Evolutionary conservation across 805 yeast species (phyloP), one percentile per base, ranked within the genome.

Genomic region (Wilhelminamyces savonicus): DNA sequence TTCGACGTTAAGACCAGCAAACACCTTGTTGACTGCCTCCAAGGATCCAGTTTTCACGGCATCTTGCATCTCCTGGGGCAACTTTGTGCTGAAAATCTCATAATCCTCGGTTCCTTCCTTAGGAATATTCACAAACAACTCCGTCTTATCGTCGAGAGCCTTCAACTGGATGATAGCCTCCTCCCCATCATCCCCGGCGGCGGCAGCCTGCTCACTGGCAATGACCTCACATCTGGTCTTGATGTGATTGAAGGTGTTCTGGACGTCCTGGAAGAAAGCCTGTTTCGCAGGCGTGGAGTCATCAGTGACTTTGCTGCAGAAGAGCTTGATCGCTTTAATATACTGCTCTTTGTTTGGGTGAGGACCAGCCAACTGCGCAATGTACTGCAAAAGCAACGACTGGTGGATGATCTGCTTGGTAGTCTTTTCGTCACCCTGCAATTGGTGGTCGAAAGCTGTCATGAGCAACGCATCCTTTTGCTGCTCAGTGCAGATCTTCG

Each of bases 381-480:
- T 59, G 52, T 85, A 90, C 48, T 85, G 94, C 37, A 90, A 52
- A 19, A 90, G 57, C 44, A 84, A 71, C 2, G 95, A 79, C 46
- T 85, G 92, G 52, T 76, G 81, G 26, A 90, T 78, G n/a, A 77
- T 73, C 36, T 75, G 80, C 36, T 68, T 70, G 7, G 95, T 76
- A 5, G 54, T 51, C 5, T 41, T 37, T 0, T 69, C 47, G 27
- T 85, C 69, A 13, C 77, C 81, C 10, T 70, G 75, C 37, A 90
- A 66, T 52, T 86, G 85, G 32, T 67, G 64, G 46, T 90, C 94
- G 54, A 92, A 92, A 0, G 97, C 94, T 13, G 80, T 79, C 96
- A 90, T 88, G 51, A 88, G 66, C 35, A 92, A 72, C 0, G 95
- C 85, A 54, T 92, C 97, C 50, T 88, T 86, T 52, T 92, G 97